phyloP scores from a whole-genome alignment of 2,329 filamentous ascomycete genomes.

The Colletotrichum sp. region DNA sequence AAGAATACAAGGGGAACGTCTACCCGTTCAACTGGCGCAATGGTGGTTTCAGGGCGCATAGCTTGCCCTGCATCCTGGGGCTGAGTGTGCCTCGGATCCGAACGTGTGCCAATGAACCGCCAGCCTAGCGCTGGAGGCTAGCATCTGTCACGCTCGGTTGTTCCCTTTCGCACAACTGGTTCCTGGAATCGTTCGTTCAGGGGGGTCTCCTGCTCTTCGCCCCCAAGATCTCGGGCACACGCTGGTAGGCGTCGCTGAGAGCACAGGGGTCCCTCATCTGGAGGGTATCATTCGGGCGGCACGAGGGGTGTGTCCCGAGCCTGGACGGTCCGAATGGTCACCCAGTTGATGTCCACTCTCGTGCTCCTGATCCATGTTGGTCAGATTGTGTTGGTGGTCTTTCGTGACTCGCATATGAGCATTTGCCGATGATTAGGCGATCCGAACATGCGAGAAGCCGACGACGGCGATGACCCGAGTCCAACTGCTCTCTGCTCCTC shows the following conservation, averaged over 20 bases:
- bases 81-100: slow-evolving; percentile 20
- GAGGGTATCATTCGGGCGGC: neutral
- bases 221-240: slow-evolving; percentile 19
- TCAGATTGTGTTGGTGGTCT: slow-evolving; percentile 4
- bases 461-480: neutral
- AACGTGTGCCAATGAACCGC: slow-evolving; percentile 7
- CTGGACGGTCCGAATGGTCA: slow-evolving; percentile 14
- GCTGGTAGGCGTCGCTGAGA: slow-evolving; percentile 6
- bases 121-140: slow-evolving; percentile 8
- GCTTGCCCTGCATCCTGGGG: slow-evolving; percentile 8
- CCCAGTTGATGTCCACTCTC: neutral
- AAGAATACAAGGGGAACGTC: neutral
- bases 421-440: slow-evolving; percentile 13
- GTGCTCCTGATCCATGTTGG: slow-evolving; percentile 14
- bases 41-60: slow-evolving; percentile 22
- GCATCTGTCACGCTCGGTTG: slow-evolving; percentile 16
- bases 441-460: slow-evolving; percentile 8
- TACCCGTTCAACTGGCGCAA: slow-evolving; percentile 18
- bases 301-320: neutral
- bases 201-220: slow-evolving; percentile 16
- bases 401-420: slow-evolving; percentile 15
- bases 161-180: slow-evolving; percentile 12
- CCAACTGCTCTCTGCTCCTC: neutral
- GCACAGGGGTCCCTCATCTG: neutral
- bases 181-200: slow-evolving; percentile 16